These are phyloP conservation scores for Pseudoscleropodium purum DNA, from an alignment of 225 moss, liverwort and hornwort species.

Conservation along the genomic window DNA sequence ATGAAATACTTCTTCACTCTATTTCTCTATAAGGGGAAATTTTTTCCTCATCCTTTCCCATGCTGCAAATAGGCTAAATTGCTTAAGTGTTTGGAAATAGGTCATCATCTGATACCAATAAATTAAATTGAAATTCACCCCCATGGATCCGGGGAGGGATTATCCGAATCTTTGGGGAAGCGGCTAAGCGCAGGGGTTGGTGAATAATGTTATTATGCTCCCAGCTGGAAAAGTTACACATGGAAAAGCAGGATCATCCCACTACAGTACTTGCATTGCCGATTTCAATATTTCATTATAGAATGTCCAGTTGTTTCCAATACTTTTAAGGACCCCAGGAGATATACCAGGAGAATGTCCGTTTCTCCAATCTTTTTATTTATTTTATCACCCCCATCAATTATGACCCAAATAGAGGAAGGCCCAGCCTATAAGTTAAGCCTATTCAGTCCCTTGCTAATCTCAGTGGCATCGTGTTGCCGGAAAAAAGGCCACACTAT, in stretches of 20 bases:
- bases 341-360: background rate
- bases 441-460: background rate
- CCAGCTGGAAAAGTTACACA: too few relatives aligned
- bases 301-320: background rate
- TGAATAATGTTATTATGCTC: too few relatives aligned
- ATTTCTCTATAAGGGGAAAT: too few relatives aligned
- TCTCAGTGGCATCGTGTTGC: background rate
- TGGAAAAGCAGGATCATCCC: background rate
- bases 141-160: too few relatives aligned
- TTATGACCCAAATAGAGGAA: background rate
- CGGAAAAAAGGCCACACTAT: background rate
- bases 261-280: background rate
- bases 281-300: background rate
- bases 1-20: too few relatives aligned
- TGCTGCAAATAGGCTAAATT: too few relatives aligned
- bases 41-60: too few relatives aligned
- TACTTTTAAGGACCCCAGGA: background rate
- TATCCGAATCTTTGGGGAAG: too few relatives aligned
- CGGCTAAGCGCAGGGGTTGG: too few relatives aligned
- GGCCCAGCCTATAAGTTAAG: background rate
- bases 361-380: background rate
- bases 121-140: too few relatives aligned
- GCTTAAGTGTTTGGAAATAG: too few relatives aligned
- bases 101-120: too few relatives aligned
- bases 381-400: background rate